Base-by-base conservation (phyloP, 352 stramenopile species). In the Thraustochytrium sp. region DNA sequence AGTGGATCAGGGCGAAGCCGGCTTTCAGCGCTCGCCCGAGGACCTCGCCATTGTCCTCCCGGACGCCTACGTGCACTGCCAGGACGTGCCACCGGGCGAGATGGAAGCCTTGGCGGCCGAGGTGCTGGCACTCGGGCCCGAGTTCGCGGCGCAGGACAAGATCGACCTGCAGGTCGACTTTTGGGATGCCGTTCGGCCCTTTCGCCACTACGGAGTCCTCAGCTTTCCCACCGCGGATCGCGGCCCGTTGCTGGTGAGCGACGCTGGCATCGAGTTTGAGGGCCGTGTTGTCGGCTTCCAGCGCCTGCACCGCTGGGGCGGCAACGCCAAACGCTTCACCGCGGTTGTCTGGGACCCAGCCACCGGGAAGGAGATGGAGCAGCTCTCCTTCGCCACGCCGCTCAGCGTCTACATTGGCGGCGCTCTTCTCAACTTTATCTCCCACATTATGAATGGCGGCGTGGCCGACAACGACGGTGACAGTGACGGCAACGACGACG, bases 251-350 rank as follows among this genome's bases (percentile, higher is more conserved):
- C 91, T 88, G 8, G 92, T 96, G 72, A 96, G 96, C 86, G 88
- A 89, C 49, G 91, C 92, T 38, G 94, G 94, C 26, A 89, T 97
- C 86, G 91, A 96, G 84, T 93, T 97, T 54, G 87, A 96, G 21
- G 88, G 86, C 31, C 73, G 84, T 42, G 42, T 74, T 51, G 89
- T 89, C 68, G 85, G 77, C 65, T 91, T 89, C 83, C 83, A 86
- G 37, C 87, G 90, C 64, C 74, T 91, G 31, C 89, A 89, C 82
- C 85, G 88, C 49, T 91, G 88, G 88, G 84, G 88, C 59, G 88
- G 88, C 31, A 87, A 86, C 16, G 75, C 84, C 8, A 76, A 56
- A n/a, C 72, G 88, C 38, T 90, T 91, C 77, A 89, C 85, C 38
- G 53, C 91, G n/a, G 85, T 88, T 31, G 88, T 91, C 29, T 89